Conservation (phyloP, 768 basidiomycete species). For the Strobilomyces echinocephalus region DNA sequence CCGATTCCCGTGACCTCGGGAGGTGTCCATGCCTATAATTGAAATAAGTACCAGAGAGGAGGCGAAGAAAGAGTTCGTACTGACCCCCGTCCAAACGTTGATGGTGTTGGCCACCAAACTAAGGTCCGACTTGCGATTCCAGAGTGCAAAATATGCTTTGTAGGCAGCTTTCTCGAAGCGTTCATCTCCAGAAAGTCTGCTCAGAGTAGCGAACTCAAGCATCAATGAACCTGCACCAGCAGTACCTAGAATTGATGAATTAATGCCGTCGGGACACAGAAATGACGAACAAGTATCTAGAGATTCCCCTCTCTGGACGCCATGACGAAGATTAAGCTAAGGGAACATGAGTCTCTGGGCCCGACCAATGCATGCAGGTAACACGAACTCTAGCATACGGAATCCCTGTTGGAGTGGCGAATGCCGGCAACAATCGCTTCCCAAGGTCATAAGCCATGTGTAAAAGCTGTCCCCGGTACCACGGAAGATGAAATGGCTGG, state of each 20-base stretch:
- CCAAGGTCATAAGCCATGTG: constrained; percentile 84
- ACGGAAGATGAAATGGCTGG: constrained; percentile 70
- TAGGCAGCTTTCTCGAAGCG: constrained; percentile 87
- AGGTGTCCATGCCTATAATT: constrained; percentile 55
- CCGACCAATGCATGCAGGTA: not conserved
- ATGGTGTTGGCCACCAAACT: constrained; percentile 88
- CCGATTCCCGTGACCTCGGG: constrained; percentile 82
- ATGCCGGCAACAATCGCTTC: constrained; percentile 81
- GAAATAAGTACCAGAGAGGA: constrained; percentile 4
- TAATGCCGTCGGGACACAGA: not conserved
- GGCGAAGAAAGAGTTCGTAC: constrained; percentile 24
- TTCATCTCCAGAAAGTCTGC: constrained; percentile 84
- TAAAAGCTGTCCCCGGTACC: constrained; percentile 81
- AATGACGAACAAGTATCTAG: constrained; percentile 72
- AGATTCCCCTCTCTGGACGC: constrained; percentile 71
- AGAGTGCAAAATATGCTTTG: constrained; percentile 88
- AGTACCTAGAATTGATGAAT: constrained; percentile 50
- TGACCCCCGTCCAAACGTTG: constrained; percentile 74
- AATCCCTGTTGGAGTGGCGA: constrained; percentile 84
- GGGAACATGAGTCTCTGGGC: constrained; percentile 1
- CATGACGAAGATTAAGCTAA: constrained; percentile 80
- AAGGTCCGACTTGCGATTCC: constrained; percentile 85
- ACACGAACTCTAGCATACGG: constrained; percentile 77
- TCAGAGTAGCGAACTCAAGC: constrained; percentile 90
- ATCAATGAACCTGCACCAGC: constrained; percentile 92